A percentile compares a stretch with the other conserved stretches of the same genome.
These are phyloP conservation scores for Cydonia oblonga DNA, from an alignment of 331 rosid species.

Conservation along the genomic window DNA sequence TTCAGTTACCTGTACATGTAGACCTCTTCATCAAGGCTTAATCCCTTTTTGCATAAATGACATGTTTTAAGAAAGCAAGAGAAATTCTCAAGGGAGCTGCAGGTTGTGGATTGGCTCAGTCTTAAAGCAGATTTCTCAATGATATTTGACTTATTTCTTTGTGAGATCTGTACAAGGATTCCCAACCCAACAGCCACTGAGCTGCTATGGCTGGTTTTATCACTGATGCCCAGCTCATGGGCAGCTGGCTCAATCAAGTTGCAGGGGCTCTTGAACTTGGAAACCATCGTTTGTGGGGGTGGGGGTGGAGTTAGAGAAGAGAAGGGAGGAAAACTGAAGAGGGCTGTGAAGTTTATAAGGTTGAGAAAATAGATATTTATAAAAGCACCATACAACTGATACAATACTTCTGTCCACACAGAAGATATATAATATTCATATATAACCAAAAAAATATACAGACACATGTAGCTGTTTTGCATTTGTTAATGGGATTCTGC, in stretches of 20 bases:
- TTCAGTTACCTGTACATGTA: conserved; percentile 76
- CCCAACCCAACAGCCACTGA: conserved; percentile 43
- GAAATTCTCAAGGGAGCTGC: conserved; percentile 8
- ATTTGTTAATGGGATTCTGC: neutral
- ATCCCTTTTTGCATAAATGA: conserved; percentile 52
- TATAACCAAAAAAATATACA: too few relatives aligned
- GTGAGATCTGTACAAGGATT: conserved; percentile 40
- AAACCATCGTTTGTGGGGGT: conserved; percentile 11
- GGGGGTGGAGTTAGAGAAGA: neutral
- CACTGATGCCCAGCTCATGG: neutral
- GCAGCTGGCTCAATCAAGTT: neutral
- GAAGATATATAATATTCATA: neutral
- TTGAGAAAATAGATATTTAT: conserved; percentile 20
- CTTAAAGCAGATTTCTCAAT: conserved; percentile 48
- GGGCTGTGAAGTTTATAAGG: neutral
- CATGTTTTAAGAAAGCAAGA: conserved; percentile 59
- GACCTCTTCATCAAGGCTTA: conserved; percentile 66
- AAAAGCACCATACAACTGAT: neutral
- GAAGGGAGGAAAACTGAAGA: conserved; percentile 6
- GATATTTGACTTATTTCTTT: conserved; percentile 28
- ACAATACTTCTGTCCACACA: neutral
- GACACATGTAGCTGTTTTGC: neutral
- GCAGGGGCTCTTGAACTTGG: conserved; percentile 26
- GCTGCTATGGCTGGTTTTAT: neutral
- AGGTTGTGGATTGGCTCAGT: neutral